Evolutionary conservation across 208 protist genomes (phyloP).

Genomic region (Vickermania ingenoplastis): DNA sequence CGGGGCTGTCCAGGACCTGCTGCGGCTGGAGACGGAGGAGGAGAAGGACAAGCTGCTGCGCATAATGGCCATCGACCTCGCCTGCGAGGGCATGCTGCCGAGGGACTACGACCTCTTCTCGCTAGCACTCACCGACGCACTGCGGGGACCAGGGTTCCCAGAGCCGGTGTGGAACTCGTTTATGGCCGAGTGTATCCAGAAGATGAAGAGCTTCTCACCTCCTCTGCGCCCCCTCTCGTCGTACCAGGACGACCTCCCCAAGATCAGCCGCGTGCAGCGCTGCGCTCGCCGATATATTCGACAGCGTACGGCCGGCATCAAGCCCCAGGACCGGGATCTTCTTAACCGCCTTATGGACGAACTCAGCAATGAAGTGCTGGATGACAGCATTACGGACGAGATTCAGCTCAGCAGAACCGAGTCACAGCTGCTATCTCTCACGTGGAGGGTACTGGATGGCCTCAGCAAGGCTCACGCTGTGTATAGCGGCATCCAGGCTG

Average conservation of each 20-base stretch:
- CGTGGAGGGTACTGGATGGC: not conserved
- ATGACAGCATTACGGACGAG: not conserved
- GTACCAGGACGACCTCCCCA: not conserved
- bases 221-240: not conserved
- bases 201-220: not conserved
- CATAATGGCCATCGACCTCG: not conserved
- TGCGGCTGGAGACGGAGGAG: not conserved
- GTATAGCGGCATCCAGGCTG: not conserved
- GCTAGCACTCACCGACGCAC: not conserved
- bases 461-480: not conserved
- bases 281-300: constrained; percentile 1
- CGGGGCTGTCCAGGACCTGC: not conserved
- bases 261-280: not conserved
- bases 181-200: not conserved
- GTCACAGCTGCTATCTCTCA: constrained; percentile 1
- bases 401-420: not conserved
- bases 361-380: not conserved
- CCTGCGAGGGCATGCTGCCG: constrained; percentile 2
- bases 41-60: not conserved
- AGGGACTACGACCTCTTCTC: constrained; percentile 5
- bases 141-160: constrained; percentile 6
- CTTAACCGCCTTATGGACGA: constrained; percentile 5
- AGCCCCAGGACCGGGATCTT: not conserved
- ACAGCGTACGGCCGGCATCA: not conserved
- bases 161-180: constrained; percentile 5